Evolutionary conservation across 345 rosid species (phyloP), one percentile per base, ranked within the genome.

Genomic region (Kandelia obovata): DNA sequence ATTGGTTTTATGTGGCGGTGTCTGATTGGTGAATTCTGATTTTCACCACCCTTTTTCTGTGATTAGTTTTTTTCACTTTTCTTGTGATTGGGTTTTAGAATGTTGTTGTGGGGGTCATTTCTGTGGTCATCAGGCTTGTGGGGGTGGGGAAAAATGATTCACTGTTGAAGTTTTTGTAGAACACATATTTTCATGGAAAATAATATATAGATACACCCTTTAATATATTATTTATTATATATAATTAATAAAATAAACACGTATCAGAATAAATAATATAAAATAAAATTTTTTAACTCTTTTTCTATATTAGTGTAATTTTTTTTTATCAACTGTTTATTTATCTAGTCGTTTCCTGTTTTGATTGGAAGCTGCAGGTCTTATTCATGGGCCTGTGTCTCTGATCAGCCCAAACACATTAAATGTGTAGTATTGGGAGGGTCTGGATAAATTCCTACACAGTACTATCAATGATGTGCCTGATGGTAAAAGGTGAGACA

Each of bases 391-490:
- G 56, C 75, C 75, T 72, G 71, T 68, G 43, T 25, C 10, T 56
- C 23, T 55, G 49, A 27, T 68, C 65, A 35, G 68, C 56, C 56
- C 76, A 37, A 62, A 19, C 71, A 60, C 5, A 59, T 72, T 79
- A 34, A 66, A 70, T 64, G 69, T 66, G 75, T 71, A 83, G 75
- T 78, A 67, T 83, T 75, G 80, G 43, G 52, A 2, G 15, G 17
- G 46, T 32, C 20, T 39, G 71, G 35, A 43, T 11, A 43, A 15
- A 25, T 67, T 21, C 2, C 25, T 23, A 34, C 1, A 7, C 37
- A 1, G 63, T 58, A 68, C 64, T 37, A 28, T 49, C 49, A 43
- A 13, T 15, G 49, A 43, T 15, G 4, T 43, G 49, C 53, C 59
- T 34, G 65, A 43, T 37, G 62, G 74, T 53, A 67, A 68, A 77